These are phyloP conservation scores for Vanrija sp. DNA, from an alignment of 1,284 basidiomycete species.

Conservation along the genomic window DNA sequence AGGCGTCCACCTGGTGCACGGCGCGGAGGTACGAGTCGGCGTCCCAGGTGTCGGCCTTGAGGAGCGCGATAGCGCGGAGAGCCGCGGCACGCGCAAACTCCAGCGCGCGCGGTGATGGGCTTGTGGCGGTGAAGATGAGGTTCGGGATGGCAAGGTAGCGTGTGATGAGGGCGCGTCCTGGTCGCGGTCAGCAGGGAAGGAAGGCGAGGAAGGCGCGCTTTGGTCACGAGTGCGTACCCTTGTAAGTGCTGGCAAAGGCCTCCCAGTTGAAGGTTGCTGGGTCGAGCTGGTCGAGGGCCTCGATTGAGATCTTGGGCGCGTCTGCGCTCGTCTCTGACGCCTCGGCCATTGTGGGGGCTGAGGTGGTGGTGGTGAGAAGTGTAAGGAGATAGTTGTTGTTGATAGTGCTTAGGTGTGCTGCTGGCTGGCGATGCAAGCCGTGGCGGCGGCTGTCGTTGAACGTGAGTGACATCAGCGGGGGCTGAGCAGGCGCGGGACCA, in stretches of 20 bases:
- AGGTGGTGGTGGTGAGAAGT: too few relatives aligned
- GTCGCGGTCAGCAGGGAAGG: neutral
- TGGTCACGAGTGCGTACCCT: conserved; percentile 19
- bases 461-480: too few relatives aligned
- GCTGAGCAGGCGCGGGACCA: too few relatives aligned
- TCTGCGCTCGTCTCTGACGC: too few relatives aligned
- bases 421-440: too few relatives aligned
- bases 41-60: conserved; percentile 32
- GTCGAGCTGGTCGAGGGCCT: conserved; percentile 8
- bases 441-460: too few relatives aligned
- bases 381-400: too few relatives aligned
- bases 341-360: too few relatives aligned
- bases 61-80: conserved; percentile 23
- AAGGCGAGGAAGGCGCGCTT: neutral
- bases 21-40: conserved; percentile 14
- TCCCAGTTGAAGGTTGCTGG: conserved; percentile 22
- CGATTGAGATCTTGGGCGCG: neutral
- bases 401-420: too few relatives aligned
- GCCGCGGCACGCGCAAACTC: conserved; percentile 28
- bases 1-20: conserved; percentile 8
- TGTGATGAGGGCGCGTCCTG: conserved; percentile 43
- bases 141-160: conserved; percentile 29
- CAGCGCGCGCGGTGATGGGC: conserved; percentile 14
- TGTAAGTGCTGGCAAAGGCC: conserved; percentile 34
- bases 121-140: conserved; percentile 11